Conservation (phyloP, 495 filamentous ascomycete species). For the Jackrogersella minutella region DNA sequence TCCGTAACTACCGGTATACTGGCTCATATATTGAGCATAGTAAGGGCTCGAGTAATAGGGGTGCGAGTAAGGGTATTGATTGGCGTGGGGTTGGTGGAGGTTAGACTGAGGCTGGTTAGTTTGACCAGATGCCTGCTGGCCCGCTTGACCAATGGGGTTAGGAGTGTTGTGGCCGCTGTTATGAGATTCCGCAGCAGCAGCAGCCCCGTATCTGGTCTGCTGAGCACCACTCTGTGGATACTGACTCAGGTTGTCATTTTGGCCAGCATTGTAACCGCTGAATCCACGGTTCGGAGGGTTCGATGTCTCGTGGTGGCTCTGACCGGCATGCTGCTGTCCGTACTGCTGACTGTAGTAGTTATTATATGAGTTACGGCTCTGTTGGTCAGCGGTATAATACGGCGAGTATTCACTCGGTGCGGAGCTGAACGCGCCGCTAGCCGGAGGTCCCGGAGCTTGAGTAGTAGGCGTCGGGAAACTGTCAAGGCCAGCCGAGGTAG, state of each 20-base stretch:
- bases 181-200: constrained; percentile 72
- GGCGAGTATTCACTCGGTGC: constrained; percentile 82
- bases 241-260: constrained; percentile 77
- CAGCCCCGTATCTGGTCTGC: constrained; percentile 71
- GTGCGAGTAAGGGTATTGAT: constrained; percentile 85
- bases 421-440: constrained; percentile 70
- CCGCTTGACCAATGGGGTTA: constrained; percentile 76
- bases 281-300: constrained; percentile 70
- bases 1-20: constrained; percentile 72
- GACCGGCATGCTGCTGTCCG: constrained; percentile 68
- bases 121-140: constrained; percentile 58
- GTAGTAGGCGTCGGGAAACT: constrained; percentile 66
- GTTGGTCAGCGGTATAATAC: constrained; percentile 86
- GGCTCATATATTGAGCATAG: constrained; percentile 79
- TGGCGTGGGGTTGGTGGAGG: constrained; percentile 65
- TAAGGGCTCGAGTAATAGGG: constrained; percentile 80
- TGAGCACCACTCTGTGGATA: constrained; percentile 73
- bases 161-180: constrained; percentile 89
- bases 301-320: constrained; percentile 76
- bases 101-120: constrained; percentile 61
- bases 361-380: constrained; percentile 75
- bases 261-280: constrained; percentile 78
- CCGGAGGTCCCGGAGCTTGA: constrained; percentile 64
- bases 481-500: constrained; percentile 56
- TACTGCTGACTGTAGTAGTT: constrained; percentile 80